Evolutionary conservation across 2,329 filamentous ascomycete genomes (phyloP).

Genomic region (Amauroascus niger): DNA sequence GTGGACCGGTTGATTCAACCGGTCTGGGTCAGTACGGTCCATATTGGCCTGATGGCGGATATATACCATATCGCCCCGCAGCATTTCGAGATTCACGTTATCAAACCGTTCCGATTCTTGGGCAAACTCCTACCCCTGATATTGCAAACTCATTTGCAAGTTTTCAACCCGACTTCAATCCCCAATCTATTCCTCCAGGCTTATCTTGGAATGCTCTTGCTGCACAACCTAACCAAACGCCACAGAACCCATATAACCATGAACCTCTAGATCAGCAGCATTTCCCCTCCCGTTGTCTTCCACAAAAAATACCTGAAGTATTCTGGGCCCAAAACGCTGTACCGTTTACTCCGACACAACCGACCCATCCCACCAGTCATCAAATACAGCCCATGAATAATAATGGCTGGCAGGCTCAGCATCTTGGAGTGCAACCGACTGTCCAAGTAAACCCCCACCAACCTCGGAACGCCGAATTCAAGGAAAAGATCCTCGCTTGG

Average conservation of each 20-base stretch:
- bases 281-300: constrained; percentile 31
- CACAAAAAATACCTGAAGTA: constrained; percentile 17
- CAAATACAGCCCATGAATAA: constrained; percentile 9
- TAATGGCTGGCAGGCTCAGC: constrained; percentile 21
- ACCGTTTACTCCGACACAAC: constrained; percentile 17
- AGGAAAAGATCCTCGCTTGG: constrained; percentile 57
- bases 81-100: constrained; percentile 45
- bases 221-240: constrained; percentile 15
- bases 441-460: constrained; percentile 20
- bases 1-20: constrained; percentile 50
- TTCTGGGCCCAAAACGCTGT: constrained; percentile 23
- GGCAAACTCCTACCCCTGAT: constrained; percentile 19
- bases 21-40: constrained; percentile 50
- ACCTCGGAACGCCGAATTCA: constrained; percentile 46
- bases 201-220: constrained; percentile 28
- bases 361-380: constrained; percentile 5
- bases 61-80: constrained; percentile 51
- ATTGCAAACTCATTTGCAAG: constrained; percentile 25
- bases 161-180: constrained; percentile 24
- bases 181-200: constrained; percentile 22
- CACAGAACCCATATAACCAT: constrained; percentile 19
- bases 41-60: constrained; percentile 56
- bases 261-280: constrained; percentile 27
- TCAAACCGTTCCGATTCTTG: constrained; percentile 18
- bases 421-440: constrained; percentile 19